These are phyloP conservation scores for Fusarium nematophilum DNA, from an alignment of 2,329 filamentous ascomycete species.

Conservation along the genomic window DNA sequence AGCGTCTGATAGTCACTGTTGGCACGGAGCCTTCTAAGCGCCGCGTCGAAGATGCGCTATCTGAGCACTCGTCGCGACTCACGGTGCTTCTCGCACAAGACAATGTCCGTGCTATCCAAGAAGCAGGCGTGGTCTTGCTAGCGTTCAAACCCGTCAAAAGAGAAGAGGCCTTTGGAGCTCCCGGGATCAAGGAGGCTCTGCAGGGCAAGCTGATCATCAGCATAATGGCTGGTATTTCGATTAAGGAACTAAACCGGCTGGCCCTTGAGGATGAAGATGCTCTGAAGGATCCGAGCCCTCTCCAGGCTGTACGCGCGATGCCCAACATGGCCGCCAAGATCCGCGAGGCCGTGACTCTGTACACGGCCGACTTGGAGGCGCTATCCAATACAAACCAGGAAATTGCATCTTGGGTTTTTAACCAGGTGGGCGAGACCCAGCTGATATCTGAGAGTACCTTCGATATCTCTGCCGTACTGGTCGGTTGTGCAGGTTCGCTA, in stretches of 20 bases:
- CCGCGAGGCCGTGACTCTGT: constrained; percentile 17
- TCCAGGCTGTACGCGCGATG: constrained; percentile 13
- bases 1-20: constrained; percentile 10
- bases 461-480: constrained; percentile 18
- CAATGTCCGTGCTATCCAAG: constrained; percentile 5
- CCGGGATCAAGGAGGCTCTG: constrained; percentile 6
- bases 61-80: neutral
- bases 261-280: neutral
- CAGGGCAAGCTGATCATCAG: constrained; percentile 16
- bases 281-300: neutral
- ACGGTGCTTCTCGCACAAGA: constrained; percentile 6
- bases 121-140: constrained; percentile 18
- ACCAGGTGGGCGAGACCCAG: constrained; percentile 15
- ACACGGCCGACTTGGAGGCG: constrained; percentile 1
- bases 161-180: constrained; percentile 15
- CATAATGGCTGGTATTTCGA: constrained; percentile 16
- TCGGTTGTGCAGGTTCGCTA: constrained; percentile 21
- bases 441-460: constrained; percentile 5
- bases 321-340: constrained; percentile 27
- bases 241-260: constrained; percentile 9
- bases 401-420: constrained; percentile 11
- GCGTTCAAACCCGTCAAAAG: constrained; percentile 21
- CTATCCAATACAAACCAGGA: neutral
- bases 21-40: constrained; percentile 8
- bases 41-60: constrained; percentile 4